Base-by-base conservation (phyloP, 73 alveolate species). In the Durusdinium trenchii region DNA sequence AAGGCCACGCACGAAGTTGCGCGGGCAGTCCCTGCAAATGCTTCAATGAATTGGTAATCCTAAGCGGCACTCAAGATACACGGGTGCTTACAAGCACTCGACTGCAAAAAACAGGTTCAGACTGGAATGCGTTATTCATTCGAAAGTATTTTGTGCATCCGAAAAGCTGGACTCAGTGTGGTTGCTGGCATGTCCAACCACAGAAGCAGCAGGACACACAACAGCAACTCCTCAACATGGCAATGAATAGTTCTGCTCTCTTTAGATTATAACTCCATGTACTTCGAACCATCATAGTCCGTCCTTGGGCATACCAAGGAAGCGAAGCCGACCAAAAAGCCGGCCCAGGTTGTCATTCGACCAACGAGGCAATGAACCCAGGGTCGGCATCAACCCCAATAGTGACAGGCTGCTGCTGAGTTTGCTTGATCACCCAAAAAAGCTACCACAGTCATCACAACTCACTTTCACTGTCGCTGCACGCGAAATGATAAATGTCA, bases 11-110 rank as follows among this genome's bases (percentile, higher is more conserved):
- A 42, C 45, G 14, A 10, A 45, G 91, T 79, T 0, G 91, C 91
- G 26, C 20, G 7, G 26, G 64, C 91, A 14, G 69, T 42, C 42
- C 91, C 91, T 14, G 91, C 64, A 30, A 79, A 79, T 35, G 46
- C 10, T 43, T 79, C 91, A 16, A 79, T n/a, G 67, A 62, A 79
- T 67, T 48, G 69, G 38, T n/a, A 79, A 54, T 76, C 61, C 87
- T 76, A 23, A 57, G 69, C 12, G 12, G 69, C 32, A 23, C 32
- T 57, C 23, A 23, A 57, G 69, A n/a, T n/a, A n/a, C n/a, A n/a
- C n/a, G n/a, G n/a, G n/a, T 54, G 64, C 64, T 20, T 54, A 54
- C 64, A 54, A 20, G 64, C 64, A 54, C 64, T 54, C 28, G 9
- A 54, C 9, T 12, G 64, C 64, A 54, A 54, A 54, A 54, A 54